Conservation (phyloP, 176 grass and related monocot species). For the barley (Hordeum vulgare) region DNA sequence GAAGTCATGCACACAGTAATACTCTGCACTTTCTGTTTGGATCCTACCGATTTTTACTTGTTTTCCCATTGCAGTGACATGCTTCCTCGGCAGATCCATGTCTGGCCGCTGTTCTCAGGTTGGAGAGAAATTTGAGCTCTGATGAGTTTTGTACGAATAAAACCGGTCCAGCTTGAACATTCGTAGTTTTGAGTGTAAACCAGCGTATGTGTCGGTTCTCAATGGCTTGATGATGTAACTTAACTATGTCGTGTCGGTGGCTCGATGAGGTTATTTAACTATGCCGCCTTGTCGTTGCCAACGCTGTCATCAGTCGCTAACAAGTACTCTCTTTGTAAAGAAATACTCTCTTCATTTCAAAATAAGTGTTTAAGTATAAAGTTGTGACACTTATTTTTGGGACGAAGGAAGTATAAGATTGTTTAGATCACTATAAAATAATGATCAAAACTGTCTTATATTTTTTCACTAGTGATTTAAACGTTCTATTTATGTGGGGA, state of each 20-base stretch:
- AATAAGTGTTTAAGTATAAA: no score
- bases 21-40: neutral
- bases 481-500: no score
- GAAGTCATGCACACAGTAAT: neutral
- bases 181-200: slow-evolving; percentile 8
- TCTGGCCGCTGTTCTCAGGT: neutral
- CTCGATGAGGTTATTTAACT: neutral
- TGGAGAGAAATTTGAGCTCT: neutral
- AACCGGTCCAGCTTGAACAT: neutral
- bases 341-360: no score
- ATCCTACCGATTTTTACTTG: neutral
- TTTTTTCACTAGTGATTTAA: no score
- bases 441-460: no score
- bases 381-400: no score
- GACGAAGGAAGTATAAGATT: no score
- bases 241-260: neutral
- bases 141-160: slow-evolving; percentile 17
- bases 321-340: no score
- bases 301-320: neutral
- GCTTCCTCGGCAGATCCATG: slow-evolving; percentile 6
- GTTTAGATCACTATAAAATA: no score
- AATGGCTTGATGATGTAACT: neutral
- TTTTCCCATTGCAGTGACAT: neutral
- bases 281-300: no score
- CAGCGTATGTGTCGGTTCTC: neutral